These are phyloP conservation scores for Fomitopsis schrenkii DNA, from an alignment of 1,284 basidiomycete genomes.

Conservation along the genomic window DNA sequence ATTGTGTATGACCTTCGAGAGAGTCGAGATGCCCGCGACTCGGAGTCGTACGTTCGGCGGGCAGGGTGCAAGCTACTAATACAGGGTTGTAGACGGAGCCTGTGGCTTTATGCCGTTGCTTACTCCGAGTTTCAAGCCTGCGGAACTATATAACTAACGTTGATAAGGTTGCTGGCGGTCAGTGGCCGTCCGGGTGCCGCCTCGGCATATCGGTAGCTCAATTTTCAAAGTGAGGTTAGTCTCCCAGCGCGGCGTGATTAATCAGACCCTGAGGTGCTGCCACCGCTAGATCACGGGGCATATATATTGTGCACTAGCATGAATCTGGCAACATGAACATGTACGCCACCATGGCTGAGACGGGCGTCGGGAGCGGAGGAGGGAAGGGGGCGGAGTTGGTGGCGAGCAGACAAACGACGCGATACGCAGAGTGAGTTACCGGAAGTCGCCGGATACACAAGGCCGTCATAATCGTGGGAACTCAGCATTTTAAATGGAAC, in stretches of 20 bases:
- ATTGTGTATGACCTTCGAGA: neutral
- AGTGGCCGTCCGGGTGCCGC: neutral
- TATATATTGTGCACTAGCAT: no score
- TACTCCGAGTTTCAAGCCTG: neutral
- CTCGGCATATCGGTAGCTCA: neutral
- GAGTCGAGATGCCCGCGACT: neutral
- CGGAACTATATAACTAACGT: neutral
- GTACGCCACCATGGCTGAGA: neutral
- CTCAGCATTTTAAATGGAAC: neutral
- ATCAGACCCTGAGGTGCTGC: neutral
- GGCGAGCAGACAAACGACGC: neutral
- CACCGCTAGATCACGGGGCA: neutral
- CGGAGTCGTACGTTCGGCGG: neutral
- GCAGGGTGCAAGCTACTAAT: neutral
- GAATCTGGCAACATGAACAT: no score
- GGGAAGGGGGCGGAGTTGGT: neutral
- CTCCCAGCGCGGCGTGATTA: neutral
- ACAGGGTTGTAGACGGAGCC: neutral
- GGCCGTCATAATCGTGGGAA: neutral
- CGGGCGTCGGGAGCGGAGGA: neutral
- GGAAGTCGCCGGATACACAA: neutral
- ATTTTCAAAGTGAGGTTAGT: neutral
- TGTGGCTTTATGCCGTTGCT: neutral
- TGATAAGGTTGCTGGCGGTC: neutral
- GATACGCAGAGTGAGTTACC: neutral